Percentiles rank a stretch among this genome's conserved stretches.
Evolutionary conservation across 768 basidiomycete genomes (phyloP).

Genomic region (Xerocomus spinulosus): DNA sequence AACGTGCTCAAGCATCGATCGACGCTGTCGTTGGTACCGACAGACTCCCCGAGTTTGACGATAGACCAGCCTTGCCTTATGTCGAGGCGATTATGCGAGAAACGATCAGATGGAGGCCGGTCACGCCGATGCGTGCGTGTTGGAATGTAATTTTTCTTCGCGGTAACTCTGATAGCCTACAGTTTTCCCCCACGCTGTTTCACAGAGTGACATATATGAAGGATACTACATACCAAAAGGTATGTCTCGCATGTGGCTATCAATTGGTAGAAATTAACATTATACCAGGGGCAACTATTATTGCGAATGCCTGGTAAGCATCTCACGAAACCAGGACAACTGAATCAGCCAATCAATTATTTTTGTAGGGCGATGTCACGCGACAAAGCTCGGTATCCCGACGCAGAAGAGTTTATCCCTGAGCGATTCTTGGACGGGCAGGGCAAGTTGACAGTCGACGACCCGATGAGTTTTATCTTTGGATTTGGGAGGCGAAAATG

Average conservation of each 20-base stretch:
- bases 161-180: background rate
- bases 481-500: slow-evolving; percentile 9
- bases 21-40: slow-evolving; percentile 4
- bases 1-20: slow-evolving; percentile 10
- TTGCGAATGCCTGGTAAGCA: slow-evolving; percentile 7
- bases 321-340: too few relatives aligned
- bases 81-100: slow-evolving; percentile 8
- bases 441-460: background rate
- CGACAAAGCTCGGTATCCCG: slow-evolving; percentile 9
- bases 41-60: background rate
- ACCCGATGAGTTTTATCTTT: slow-evolving; percentile 2
- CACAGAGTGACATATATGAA: slow-evolving; percentile 36
- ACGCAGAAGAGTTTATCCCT: slow-evolving; percentile 9
- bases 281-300: slow-evolving; percentile 1
- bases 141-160: background rate
- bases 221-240: slow-evolving; percentile 51
- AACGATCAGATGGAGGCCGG: slow-evolving; percentile 5
- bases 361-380: slow-evolving; percentile 2
- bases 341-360: too few relatives aligned
- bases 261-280: background rate
- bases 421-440: slow-evolving; percentile 10
- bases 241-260: background rate
- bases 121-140: background rate
- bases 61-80: slow-evolving; percentile 5
- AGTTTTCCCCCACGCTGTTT: slow-evolving; percentile 21